Conservation (phyloP, 805 yeast genomes). For the Candida piceae region DNA sequence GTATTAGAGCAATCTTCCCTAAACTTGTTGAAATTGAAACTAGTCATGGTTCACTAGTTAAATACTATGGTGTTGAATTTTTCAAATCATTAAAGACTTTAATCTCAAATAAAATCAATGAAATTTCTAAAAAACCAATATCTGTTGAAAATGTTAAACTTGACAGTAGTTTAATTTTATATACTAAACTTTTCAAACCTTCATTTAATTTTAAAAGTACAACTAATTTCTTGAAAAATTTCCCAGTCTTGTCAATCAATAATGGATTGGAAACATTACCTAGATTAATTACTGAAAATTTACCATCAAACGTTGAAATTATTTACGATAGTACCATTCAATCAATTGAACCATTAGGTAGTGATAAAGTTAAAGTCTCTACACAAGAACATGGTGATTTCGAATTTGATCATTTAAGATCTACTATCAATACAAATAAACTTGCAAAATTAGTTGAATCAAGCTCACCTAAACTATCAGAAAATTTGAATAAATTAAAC, state of each 20-base stretch:
- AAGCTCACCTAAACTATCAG: slow-evolving; percentile 6
- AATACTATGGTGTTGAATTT: slow-evolving; percentile 36
- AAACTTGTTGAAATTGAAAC: slow-evolving; percentile 52
- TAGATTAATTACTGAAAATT: slow-evolving; percentile 32
- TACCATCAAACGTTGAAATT: slow-evolving; percentile 41
- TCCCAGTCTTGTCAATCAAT: slow-evolving; percentile 57
- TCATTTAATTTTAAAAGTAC: slow-evolving; percentile 34
- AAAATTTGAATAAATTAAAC: slow-evolving; percentile 22
- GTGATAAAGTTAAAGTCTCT: slow-evolving; percentile 14
- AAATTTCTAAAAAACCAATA: no score
- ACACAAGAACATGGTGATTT: slow-evolving; percentile 8
- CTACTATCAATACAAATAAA: slow-evolving; percentile 47
- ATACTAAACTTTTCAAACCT: slow-evolving; percentile 37
- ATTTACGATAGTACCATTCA: slow-evolving; percentile 26
- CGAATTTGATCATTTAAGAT: slow-evolving; percentile 51
- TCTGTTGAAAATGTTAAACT: slow-evolving; percentile 6
- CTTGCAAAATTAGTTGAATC: slow-evolving; percentile 31
- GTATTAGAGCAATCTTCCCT: slow-evolving; percentile 59
- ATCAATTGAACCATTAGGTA: slow-evolving; percentile 7
- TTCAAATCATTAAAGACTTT: slow-evolving; percentile 16
- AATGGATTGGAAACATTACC: slow-evolving; percentile 56
- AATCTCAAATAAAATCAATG: background rate
- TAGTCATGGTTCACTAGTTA: slow-evolving; percentile 52
- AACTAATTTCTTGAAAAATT: slow-evolving; percentile 37
- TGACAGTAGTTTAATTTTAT: slow-evolving; percentile 31